Conservation (phyloP, 441 rosid genomes). For the Erysimum pusillum region DNA sequence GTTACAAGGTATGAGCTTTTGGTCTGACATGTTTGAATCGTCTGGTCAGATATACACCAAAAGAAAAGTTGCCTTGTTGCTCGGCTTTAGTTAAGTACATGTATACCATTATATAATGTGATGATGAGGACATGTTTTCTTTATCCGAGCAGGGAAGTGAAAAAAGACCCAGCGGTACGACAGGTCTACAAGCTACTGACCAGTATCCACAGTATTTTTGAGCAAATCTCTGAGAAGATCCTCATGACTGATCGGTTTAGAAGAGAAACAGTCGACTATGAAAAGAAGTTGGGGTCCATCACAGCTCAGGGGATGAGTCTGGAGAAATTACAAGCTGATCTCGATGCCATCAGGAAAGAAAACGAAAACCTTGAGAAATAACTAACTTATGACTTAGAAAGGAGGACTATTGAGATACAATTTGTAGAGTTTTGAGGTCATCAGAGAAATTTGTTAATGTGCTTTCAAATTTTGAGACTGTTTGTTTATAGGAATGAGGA, state of each 20-base stretch:
- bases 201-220: constrained; percentile 78
- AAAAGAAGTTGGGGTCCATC: constrained; percentile 76
- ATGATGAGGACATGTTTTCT: constrained; percentile 20
- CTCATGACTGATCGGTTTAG: constrained; percentile 67
- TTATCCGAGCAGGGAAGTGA: constrained; percentile 69
- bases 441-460: background rate
- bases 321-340: constrained; percentile 68
- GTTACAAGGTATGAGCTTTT: constrained; percentile 64
- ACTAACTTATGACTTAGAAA: background rate
- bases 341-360: constrained; percentile 65
- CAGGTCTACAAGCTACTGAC: constrained; percentile 80
- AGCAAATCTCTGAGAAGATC: constrained; percentile 73
- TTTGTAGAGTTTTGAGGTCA: background rate
- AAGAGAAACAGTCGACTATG: constrained; percentile 73
- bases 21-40: constrained; percentile 16
- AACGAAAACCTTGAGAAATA: constrained; percentile 59
- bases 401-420: background rate
- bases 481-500: background rate
- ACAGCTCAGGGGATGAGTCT: constrained; percentile 59
- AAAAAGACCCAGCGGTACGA: constrained; percentile 68
- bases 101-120: background rate
- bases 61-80: constrained; percentile 1
- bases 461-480: background rate
- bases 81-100: constrained; percentile 19
- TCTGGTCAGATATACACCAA: constrained; percentile 23